Base-by-base conservation (phyloP, 129 eudicot species). In the Saussurea involucrata region DNA sequence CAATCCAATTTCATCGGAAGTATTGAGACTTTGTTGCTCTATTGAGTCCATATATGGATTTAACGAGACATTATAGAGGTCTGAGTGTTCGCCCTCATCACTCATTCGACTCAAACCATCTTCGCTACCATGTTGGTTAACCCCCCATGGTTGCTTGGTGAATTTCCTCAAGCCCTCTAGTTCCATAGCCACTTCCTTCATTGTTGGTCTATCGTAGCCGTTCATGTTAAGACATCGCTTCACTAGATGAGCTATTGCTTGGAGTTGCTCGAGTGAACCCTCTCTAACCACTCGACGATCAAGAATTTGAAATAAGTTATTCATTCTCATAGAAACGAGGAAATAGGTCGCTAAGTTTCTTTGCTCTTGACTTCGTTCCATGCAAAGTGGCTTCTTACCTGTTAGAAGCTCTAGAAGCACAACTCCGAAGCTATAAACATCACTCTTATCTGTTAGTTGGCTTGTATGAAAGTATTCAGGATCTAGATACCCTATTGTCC, bases 401-500 rank as follows among this genome's bases (percentile, higher is more conserved):
- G 90, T 83, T 49, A 86, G 18, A 8, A 86, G 85, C 60, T 86
- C 85, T 1, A 74, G 71, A 15, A 85, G 80, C 53, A 82, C 86
- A 11, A 85, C 89, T 6, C 85, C 85, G 18, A 84, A 84, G 74
- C 88, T 84, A 55, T 76, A 84, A 66, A 84, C 85, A 36, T 84
- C 92, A 17, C 87, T 84, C 71, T 84, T 86, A 36, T 83, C 81
- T 7, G 87, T 87, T 46, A 87, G 57, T 12, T 83, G 83, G 20
- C 90, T 75, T 4, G 86, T 77, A 9, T 77, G 86, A 44, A 88
- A 83, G 58, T 88, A 88, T 76, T 88, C 93, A 4, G 90, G 90
- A 76, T 88, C 93, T 17, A 88, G 68, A 76, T 88, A 88, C 25
- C 92, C 92, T 49, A 85, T 12, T n/a, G 92, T 85, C 44, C 93